Evolutionary conservation across 768 basidiomycete species (phyloP), one percentile per base, ranked within the genome.

Genomic region (Mycena galericulata): DNA sequence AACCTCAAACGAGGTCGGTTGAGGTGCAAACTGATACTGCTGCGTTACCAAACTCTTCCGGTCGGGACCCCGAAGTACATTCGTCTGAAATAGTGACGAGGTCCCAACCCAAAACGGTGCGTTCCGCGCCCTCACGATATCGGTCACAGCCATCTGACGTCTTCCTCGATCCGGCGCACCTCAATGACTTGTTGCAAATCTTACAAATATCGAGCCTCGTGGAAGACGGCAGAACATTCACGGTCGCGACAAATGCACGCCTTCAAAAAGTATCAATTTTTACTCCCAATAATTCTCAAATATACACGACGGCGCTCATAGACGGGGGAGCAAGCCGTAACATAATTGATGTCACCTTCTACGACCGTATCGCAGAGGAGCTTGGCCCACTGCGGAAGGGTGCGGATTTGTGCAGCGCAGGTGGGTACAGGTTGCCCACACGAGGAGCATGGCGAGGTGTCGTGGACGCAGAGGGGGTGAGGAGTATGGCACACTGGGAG

Each of bases 1-100:
- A 54, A 54, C 53, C 53, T 54, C 53, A n/a, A 15, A n/a, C 15
- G 53, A 54, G 53, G 53, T 54, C 53, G 36, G 53, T 54, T 24
- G 53, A 54, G 20, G 53, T 54, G 53, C 53, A 38, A 54, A 36
- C 53, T 3, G 53, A 54, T 3, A 22, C 53, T 54, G 53, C 53
- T 54, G 32, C 53, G 32, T 54, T 15, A 54, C 32, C 12, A 54
- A 54, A 54, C 53, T 54, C 53, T 54, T 54, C 53, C 53, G 53
- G 53, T 24, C 20, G 53, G 53, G 53, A 24, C 53, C 53, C 53
- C 34, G 53, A 54, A 54, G 53, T 54, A 54, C 32, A 54, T 54
- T 54, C 53, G 17, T 26, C 53, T 54, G 53, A 54, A 38, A 54
- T 38, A 54, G n/a, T 41, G 54, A 24, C 18, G 54, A 56, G 54